phyloP scores from a whole-genome alignment of 345 rosid genomes.

The Arabidopsis arenosa region DNA sequence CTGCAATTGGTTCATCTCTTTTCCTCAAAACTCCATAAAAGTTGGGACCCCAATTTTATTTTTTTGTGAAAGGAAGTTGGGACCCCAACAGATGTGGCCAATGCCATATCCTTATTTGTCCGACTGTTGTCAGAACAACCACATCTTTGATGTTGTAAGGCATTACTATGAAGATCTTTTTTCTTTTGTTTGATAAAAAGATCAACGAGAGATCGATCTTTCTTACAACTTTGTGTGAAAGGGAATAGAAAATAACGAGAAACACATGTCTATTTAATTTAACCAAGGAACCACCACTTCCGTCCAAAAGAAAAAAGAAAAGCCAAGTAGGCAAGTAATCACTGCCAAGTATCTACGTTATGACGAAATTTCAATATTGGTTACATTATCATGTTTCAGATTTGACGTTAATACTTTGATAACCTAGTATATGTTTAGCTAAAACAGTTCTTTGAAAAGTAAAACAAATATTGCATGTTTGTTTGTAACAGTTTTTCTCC shows the following conservation, averaged over 20 bases:
- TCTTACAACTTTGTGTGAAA: neutral
- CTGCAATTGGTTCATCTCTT: too few species aligned
- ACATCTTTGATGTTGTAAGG: neutral
- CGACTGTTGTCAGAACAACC: neutral
- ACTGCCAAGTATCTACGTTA: neutral
- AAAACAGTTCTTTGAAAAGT: too few species aligned
- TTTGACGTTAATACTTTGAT: neutral
- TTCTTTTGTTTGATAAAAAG: neutral
- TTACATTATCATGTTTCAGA: neutral
- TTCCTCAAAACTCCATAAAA: neutral
- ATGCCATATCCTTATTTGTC: neutral
- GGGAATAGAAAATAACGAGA: neutral
- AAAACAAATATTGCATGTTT: too few species aligned
- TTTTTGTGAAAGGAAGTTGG: neutral
- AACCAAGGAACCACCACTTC: neutral
- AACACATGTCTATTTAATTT: neutral
- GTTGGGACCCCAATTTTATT: neutral
- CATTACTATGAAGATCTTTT: neutral
- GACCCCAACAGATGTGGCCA: neutral
- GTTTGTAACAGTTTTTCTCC: too few species aligned
- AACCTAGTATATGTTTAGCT: too few species aligned
- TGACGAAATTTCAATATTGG: neutral
- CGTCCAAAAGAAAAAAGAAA: neutral
- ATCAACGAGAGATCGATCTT: neutral
- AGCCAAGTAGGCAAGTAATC: neutral